phyloP scores from a whole-genome alignment of 2,329 filamentous ascomycete genomes.

The Sarocladiaceae sp. region DNA sequence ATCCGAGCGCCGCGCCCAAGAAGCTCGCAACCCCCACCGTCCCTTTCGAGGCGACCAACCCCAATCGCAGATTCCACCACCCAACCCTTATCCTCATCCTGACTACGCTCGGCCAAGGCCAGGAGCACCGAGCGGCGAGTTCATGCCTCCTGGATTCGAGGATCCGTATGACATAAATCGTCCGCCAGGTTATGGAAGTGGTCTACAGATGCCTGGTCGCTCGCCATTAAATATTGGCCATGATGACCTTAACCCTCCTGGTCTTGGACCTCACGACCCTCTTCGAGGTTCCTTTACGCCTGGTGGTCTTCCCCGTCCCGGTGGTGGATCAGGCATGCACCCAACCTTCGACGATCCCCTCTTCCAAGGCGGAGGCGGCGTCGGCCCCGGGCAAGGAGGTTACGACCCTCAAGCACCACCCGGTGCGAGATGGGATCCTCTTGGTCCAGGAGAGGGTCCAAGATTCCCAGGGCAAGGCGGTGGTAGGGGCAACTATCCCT shows the following conservation, averaged over 20 bases:
- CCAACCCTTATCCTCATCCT: slow-evolving; percentile 49
- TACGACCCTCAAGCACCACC: slow-evolving; percentile 72
- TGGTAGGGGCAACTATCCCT: slow-evolving; percentile 18
- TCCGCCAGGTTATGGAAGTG: slow-evolving; percentile 27
- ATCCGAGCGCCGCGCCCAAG: slow-evolving; percentile 34
- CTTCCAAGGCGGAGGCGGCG: slow-evolving; percentile 50
- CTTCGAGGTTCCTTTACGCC: slow-evolving; percentile 63
- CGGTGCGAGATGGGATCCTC: slow-evolving; percentile 86
- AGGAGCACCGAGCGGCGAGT: slow-evolving; percentile 59
- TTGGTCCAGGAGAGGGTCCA: slow-evolving; percentile 61
- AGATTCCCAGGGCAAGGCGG: slow-evolving; percentile 41
- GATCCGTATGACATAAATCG: slow-evolving; percentile 84
- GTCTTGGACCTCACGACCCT: slow-evolving; percentile 81
- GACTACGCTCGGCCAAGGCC: slow-evolving; percentile 55
- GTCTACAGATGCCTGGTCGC: slow-evolving; percentile 34
- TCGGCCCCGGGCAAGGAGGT: slow-evolving; percentile 26
- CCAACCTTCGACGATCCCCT: slow-evolving; percentile 91
- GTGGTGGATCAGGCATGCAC: slow-evolving; percentile 80
- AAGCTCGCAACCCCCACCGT: slow-evolving; percentile 28
- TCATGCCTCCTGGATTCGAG: slow-evolving; percentile 86
- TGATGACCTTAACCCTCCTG: slow-evolving; percentile 82
- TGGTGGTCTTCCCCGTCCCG: slow-evolving; percentile 53
- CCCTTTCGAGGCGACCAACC: slow-evolving; percentile 37
- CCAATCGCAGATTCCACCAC: slow-evolving; percentile 61
- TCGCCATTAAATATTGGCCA: slow-evolving; percentile 72